Conservation (phyloP, 495 filamentous ascomycete genomes). For the Tuber brumale region DNA sequence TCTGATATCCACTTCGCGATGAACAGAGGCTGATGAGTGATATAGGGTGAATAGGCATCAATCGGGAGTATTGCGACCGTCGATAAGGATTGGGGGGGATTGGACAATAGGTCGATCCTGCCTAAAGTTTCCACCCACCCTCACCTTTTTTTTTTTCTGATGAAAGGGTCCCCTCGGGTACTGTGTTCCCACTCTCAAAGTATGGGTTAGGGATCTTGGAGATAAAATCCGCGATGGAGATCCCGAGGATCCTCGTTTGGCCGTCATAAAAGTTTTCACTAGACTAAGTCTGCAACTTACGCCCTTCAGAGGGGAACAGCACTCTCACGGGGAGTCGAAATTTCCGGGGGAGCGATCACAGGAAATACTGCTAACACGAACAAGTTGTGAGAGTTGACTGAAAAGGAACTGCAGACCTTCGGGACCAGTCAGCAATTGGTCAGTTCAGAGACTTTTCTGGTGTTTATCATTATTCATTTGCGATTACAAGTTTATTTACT, state of each 20-base stretch:
- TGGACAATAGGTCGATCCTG: constrained; percentile 52
- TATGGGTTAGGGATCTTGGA: constrained; percentile 86
- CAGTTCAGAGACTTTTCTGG: constrained; percentile 35
- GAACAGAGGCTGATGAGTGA: not conserved
- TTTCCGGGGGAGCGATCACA: constrained; percentile 66
- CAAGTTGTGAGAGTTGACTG: constrained; percentile 67
- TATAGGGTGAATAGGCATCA: constrained; percentile 62
- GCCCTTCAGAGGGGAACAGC: constrained; percentile 50
- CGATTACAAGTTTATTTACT: not conserved
- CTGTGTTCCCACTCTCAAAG: constrained; percentile 67
- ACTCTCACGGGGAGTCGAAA: constrained; percentile 58
- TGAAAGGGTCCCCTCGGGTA: constrained; percentile 12
- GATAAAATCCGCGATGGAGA: constrained; percentile 82
- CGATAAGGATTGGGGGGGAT: constrained; percentile 60
- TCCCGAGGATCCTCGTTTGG: constrained; percentile 72
- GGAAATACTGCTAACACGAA: constrained; percentile 69
- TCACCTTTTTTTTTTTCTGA: not conserved
- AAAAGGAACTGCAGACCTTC: constrained; percentile 57
- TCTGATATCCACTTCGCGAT: not conserved
- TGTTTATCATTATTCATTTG: not conserved
- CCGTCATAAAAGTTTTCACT: constrained; percentile 60
- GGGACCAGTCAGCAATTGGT: constrained; percentile 43
- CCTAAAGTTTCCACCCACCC: not conserved
- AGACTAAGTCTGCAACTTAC: constrained; percentile 58
- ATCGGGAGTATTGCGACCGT: constrained; percentile 66